Percentiles rank a stretch among this genome's conserved stretches.
Conservation (phyloP, 2,329 filamentous ascomycete genomes). For the Beauveria australis region DNA sequence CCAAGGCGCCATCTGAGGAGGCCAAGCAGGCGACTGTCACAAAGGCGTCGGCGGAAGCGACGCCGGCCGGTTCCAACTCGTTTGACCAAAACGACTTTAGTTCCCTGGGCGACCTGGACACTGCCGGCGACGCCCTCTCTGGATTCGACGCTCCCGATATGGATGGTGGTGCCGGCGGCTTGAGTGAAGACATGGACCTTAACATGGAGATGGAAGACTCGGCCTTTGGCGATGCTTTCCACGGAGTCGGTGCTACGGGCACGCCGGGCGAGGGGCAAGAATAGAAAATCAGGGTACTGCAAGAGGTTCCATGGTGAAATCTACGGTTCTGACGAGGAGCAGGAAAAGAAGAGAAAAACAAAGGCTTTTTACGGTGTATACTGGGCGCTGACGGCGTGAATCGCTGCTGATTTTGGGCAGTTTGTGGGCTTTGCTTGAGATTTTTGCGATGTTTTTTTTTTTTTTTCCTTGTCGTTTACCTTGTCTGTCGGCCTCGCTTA, state of each 20-base stretch:
- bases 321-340: neutral
- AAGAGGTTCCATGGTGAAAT: neutral
- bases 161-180: constrained; percentile 33
- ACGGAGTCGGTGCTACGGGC: constrained; percentile 40
- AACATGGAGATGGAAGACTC: constrained; percentile 68
- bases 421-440: neutral
- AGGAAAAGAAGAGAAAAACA: neutral
- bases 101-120: constrained; percentile 58
- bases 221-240: constrained; percentile 78
- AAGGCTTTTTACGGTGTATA: neutral
- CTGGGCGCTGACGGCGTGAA: constrained; percentile 6
- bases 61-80: constrained; percentile 34
- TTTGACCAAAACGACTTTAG: constrained; percentile 54
- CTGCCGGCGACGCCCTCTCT: constrained; percentile 62
- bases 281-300: neutral
- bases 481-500: neutral
- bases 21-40: constrained; percentile 19
- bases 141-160: constrained; percentile 54
- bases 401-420: constrained; percentile 3
- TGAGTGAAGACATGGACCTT: constrained; percentile 50
- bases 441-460: neutral
- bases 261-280: constrained; percentile 14
- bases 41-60: constrained; percentile 36
- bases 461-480: neutral
- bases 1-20: constrained; percentile 15